These are phyloP conservation scores for Cyclotella cryptica DNA, from an alignment of 108 stramenopile genomes.

Conservation along the genomic window DNA sequence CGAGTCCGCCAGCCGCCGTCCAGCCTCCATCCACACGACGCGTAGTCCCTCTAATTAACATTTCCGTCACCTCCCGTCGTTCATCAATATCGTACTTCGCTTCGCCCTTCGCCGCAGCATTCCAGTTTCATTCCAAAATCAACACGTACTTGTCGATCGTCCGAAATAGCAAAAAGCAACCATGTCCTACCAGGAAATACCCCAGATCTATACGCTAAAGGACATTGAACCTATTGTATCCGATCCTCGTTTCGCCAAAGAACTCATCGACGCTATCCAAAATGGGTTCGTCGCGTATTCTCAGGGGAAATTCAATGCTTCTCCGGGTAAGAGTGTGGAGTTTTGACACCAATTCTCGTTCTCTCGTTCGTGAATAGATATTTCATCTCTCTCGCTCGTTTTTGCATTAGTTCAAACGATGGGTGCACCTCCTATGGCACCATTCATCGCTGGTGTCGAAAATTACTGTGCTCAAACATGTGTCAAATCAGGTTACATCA, in stretches of 20 bases:
- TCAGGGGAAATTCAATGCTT: conserved; percentile 63
- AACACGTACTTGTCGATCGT: no score
- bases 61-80: no score
- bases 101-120: no score
- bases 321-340: conserved; percentile 71
- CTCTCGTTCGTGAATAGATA: no score
- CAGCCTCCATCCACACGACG: no score
- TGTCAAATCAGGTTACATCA: conserved; percentile 77
- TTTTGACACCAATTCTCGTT: background rate
- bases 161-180: background rate
- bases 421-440: conserved; percentile 64
- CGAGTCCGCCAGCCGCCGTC: no score
- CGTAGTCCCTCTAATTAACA: no score
- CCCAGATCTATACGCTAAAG: conserved; percentile 41
- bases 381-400: no score
- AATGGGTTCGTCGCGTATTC: conserved; percentile 64
- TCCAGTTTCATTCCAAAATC: no score
- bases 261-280: conserved; percentile 60
- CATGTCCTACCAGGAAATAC: conserved; percentile 10
- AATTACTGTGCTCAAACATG: conserved; percentile 67
- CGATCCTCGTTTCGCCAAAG: conserved; percentile 36
- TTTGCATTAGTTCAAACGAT: no score
- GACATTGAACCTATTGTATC: conserved; percentile 59
- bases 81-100: no score
- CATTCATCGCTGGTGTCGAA: conserved; percentile 30